phyloP scores from a whole-genome alignment of 176 grass and related monocot genomes.

The bread wheat (Triticum aestivum) region DNA sequence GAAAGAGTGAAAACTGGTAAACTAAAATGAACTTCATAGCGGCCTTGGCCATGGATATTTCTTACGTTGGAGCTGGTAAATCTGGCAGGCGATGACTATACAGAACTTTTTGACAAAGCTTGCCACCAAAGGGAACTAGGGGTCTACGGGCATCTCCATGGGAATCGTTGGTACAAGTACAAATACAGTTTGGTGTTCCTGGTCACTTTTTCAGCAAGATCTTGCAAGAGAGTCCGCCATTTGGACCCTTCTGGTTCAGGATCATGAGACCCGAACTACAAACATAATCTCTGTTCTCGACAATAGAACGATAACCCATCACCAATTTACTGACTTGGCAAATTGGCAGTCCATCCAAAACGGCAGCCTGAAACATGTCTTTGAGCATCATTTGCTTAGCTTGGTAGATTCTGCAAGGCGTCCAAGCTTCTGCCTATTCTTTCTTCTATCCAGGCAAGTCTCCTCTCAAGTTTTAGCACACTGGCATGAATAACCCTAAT shows the following conservation, averaged over 20 bases:
- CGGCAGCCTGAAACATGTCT: background rate
- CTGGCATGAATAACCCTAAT: constrained; percentile 61
- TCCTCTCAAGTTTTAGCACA: constrained; percentile 76
- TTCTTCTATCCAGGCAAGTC: constrained; percentile 62
- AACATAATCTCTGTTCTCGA: no score
- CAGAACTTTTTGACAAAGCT: background rate
- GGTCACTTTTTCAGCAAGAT: background rate
- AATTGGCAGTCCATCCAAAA: no score
- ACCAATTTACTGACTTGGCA: no score
- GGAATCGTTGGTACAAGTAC: background rate
- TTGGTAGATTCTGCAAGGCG: constrained; percentile 24
- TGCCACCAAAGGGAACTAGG: background rate
- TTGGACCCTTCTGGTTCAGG: no score
- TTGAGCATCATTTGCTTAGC: background rate
- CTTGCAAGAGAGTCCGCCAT: background rate
- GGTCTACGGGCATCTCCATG: background rate
- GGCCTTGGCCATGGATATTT: no score
- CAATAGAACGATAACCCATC: no score
- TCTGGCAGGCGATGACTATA: no score
- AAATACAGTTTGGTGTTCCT: background rate
- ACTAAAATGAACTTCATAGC: no score
- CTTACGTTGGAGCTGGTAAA: no score
- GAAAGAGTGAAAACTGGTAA: no score
- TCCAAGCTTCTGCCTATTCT: constrained; percentile 38
- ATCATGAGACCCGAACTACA: no score